phyloP scores from a whole-genome alignment of 805 yeast species.

The Yamadazyma akitaensis region DNA sequence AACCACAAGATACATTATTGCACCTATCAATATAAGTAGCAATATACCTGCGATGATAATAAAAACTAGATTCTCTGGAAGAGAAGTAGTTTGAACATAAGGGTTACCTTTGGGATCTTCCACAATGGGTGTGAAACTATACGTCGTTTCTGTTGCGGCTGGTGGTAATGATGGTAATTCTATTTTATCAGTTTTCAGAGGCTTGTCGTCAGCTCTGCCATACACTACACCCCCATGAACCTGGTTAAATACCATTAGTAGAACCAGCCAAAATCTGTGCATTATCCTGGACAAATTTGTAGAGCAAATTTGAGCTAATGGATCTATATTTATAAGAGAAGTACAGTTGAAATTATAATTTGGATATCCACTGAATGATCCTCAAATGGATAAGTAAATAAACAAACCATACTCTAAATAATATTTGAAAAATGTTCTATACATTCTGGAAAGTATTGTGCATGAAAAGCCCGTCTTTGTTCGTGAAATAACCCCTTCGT shows the following conservation, averaged over 20 bases:
- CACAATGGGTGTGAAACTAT: conserved; percentile 12
- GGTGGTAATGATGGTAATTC: conserved; percentile 8
- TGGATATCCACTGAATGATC: not conserved
- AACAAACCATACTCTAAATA: not conserved
- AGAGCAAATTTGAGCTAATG: not conserved
- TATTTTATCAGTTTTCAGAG: not conserved
- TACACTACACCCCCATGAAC: not conserved
- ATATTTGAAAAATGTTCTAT: not conserved
- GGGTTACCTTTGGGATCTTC: conserved; percentile 24
- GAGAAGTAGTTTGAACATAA: conserved; percentile 20
- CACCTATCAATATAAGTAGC: conserved; percentile 17
- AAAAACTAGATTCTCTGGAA: conserved; percentile 40
- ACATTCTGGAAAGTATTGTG: not conserved
- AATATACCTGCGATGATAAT: conserved; percentile 40
- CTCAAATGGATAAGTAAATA: conserved; percentile 1
- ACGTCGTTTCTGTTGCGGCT: conserved; percentile 5
- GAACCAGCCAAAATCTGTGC: not conserved
- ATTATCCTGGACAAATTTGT: too few relatives aligned
- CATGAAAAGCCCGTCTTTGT: not conserved
- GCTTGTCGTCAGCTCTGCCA: conserved; percentile 2
- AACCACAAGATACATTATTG: conserved; percentile 20
- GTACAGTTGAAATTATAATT: too few relatives aligned
- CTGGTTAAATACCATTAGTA: not conserved
- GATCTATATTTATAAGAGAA: not conserved
- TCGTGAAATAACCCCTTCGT: conserved; percentile 1